A percentile compares a stretch with the other conserved stretches of the same genome.
Evolutionary conservation across 2,329 filamentous ascomycete genomes (phyloP).

Genomic region (Claviceps citrina): DNA sequence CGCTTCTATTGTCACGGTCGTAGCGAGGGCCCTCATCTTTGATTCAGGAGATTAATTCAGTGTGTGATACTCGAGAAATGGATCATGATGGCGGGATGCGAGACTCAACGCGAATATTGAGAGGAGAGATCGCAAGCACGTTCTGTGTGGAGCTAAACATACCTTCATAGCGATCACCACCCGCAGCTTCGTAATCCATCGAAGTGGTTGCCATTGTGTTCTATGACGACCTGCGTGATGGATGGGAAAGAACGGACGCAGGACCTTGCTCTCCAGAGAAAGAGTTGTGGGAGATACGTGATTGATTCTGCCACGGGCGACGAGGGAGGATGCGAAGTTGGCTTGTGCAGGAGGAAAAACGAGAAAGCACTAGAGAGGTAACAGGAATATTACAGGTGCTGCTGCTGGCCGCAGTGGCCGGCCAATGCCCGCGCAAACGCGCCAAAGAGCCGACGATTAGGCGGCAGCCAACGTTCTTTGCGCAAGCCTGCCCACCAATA

Average conservation of each 20-base stretch:
- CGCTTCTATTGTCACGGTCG: slow-evolving; percentile 50
- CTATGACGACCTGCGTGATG: neutral
- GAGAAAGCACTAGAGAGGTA: slow-evolving; percentile 2
- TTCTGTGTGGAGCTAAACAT: slow-evolving; percentile 4
- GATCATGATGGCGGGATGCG: neutral
- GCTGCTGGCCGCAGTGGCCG: too few species aligned
- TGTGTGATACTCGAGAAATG: neutral
- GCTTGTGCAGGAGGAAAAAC: slow-evolving; percentile 5
- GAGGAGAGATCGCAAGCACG: neutral
- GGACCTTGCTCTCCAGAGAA: neutral
- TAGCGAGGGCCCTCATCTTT: slow-evolving; percentile 50
- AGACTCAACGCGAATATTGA: neutral
- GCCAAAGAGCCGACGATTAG: slow-evolving; percentile 6
- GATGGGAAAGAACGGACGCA: slow-evolving; percentile 6
- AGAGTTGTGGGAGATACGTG: neutral
- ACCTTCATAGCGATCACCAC: slow-evolving; percentile 54
- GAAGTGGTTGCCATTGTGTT: slow-evolving; percentile 43
- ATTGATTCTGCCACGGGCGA: slow-evolving; percentile 3
- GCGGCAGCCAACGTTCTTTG: too few species aligned
- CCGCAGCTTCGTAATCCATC: slow-evolving; percentile 57
- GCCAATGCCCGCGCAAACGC: neutral
- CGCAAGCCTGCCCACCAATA: too few species aligned
- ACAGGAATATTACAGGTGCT: neutral
- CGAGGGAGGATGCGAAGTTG: neutral
- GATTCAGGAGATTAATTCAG: neutral